These are phyloP conservation scores for Phanerodontia chrysosporium DNA, from an alignment of 768 basidiomycete genomes.

Conservation along the genomic window DNA sequence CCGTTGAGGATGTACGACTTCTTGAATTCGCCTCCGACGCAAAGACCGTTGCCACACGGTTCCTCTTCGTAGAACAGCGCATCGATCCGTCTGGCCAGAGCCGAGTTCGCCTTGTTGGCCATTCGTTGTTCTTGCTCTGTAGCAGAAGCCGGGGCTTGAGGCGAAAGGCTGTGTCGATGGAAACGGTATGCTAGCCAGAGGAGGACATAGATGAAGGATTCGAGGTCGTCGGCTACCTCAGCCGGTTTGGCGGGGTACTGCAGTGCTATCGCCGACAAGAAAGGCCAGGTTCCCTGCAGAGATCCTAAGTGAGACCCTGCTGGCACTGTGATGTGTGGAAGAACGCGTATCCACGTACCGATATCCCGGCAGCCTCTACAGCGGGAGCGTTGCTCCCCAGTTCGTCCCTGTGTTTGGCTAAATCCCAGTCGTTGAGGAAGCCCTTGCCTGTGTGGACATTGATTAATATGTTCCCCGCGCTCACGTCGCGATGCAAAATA, in stretches of 20 bases:
- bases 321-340: background rate
- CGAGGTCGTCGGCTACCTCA: slow-evolving; percentile 17
- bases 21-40: no score
- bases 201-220: slow-evolving; percentile 16
- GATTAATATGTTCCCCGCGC: slow-evolving; percentile 7
- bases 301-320: background rate
- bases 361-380: slow-evolving; percentile 1
- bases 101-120: no score
- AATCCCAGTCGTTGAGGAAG: slow-evolving; percentile 11
- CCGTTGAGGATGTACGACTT: no score
- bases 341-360: background rate
- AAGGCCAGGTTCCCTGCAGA: slow-evolving; percentile 19
- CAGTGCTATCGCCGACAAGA: slow-evolving; percentile 12
- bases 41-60: no score
- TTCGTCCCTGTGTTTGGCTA: slow-evolving; percentile 9
- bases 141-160: no score
- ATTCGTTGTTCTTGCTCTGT: no score
- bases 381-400: background rate
- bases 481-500: slow-evolving; percentile 6
- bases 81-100: no score
- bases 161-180: background rate
- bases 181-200: background rate
- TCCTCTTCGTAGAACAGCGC: no score
- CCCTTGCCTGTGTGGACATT: background rate
- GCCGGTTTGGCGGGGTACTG: slow-evolving; percentile 2